Percentiles rank a stretch among this genome's conserved stretches.
phyloP scores from a whole-genome alignment of 2,329 filamentous ascomycete genomes.

The Coleophoma eucalyptorum region DNA sequence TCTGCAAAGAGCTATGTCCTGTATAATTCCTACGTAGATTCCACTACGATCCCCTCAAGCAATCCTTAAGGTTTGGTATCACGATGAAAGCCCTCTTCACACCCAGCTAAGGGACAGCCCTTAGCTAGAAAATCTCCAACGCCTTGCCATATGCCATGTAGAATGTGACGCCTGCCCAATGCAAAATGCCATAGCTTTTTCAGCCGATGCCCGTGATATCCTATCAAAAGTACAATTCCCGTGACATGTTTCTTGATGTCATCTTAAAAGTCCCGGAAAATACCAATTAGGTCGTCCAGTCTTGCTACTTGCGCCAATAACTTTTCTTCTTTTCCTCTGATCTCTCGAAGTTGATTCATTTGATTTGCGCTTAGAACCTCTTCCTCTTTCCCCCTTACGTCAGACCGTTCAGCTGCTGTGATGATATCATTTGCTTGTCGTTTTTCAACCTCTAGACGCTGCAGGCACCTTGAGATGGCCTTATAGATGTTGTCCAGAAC shows the following conservation, averaged over 20 bases:
- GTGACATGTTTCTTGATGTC: background rate
- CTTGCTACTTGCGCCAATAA: conserved; percentile 75
- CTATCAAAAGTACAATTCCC: background rate
- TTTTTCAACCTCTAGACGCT: conserved; percentile 75
- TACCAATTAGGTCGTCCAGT: conserved; percentile 79
- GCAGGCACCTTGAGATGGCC: conserved; percentile 78
- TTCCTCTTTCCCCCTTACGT: conserved; percentile 81
- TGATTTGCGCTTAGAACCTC: conserved; percentile 74
- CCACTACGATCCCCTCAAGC: background rate
- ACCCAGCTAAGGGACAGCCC: background rate
- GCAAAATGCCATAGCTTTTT: background rate
- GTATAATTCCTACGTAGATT: background rate
- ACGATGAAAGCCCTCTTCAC: background rate
- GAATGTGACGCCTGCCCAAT: background rate
- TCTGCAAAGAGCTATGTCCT: background rate
- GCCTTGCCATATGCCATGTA: background rate
- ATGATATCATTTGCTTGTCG: conserved; percentile 69
- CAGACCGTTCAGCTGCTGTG: conserved; percentile 76
- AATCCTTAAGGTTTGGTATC: conserved; percentile 1
- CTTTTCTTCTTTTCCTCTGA: conserved; percentile 65
- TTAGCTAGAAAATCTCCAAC: background rate
- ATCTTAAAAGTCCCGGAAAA: conserved; percentile 72
- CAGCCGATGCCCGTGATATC: background rate
- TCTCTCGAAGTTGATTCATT: conserved; percentile 55
- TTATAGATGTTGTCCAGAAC: conserved; percentile 84